Conservation (phyloP, 2,329 filamentous ascomycete species). For the Arthrinium phaeospermum region DNA sequence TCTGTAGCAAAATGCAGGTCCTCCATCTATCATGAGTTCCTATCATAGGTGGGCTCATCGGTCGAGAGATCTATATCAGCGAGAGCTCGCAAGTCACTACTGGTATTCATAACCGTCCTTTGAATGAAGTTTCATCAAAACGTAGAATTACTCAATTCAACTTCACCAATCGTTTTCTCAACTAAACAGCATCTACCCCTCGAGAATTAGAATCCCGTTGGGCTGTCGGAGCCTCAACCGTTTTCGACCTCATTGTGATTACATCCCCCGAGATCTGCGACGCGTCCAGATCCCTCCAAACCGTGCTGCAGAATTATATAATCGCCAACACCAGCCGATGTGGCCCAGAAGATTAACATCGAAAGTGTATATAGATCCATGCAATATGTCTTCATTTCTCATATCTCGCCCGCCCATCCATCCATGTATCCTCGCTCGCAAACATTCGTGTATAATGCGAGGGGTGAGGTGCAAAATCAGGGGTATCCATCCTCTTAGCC, state of each 20-base stretch:
- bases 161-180: neutral
- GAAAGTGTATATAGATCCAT: slow-evolving; percentile 26
- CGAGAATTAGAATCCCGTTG: neutral
- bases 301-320: neutral
- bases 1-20: neutral
- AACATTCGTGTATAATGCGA: neutral
- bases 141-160: neutral
- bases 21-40: neutral
- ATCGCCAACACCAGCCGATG: slow-evolving; percentile 2
- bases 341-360: slow-evolving; percentile 26
- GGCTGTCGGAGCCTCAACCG: neutral
- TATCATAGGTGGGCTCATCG: neutral
- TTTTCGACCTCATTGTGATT: neutral
- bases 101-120: too few relatives aligned
- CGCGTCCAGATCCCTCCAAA: neutral
- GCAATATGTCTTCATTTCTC: slow-evolving; percentile 2
- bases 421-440: slow-evolving; percentile 17
- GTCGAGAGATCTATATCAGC: neutral
- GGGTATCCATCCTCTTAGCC: neutral
- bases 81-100: neutral
- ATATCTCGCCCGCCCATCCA: slow-evolving; percentile 14
- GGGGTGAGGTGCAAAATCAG: neutral
- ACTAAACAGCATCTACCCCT: neutral
- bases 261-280: neutral
- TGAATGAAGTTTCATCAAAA: neutral